phyloP scores from a whole-genome alignment of 2,329 filamentous ascomycete genomes.

The Septoria petroselini region DNA sequence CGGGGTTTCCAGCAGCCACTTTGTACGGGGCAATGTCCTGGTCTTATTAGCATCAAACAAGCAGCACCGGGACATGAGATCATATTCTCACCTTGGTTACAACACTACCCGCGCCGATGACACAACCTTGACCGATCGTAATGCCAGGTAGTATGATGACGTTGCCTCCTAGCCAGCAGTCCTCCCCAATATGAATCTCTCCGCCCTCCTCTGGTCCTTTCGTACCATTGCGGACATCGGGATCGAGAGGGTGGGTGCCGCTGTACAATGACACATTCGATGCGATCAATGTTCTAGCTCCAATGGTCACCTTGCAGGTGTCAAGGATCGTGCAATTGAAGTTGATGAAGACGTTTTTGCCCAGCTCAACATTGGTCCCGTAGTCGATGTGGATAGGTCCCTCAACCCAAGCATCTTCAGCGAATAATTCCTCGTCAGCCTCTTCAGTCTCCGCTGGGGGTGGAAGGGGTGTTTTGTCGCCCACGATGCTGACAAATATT shows the following conservation, averaged over 20 bases:
- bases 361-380: conserved; percentile 69
- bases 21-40: conserved; percentile 61
- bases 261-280: conserved; percentile 75
- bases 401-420: conserved; percentile 66
- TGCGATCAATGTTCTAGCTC: conserved; percentile 72
- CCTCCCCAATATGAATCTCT: conserved; percentile 71
- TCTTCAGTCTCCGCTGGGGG: conserved; percentile 54
- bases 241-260: conserved; percentile 74
- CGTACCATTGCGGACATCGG: conserved; percentile 68
- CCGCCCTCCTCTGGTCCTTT: conserved; percentile 71
- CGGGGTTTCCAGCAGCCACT: conserved; percentile 66
- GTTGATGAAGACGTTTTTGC: conserved; percentile 71
- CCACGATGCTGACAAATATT: conserved; percentile 54
- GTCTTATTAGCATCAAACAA: conserved; percentile 9
- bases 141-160: conserved; percentile 71
- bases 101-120: conserved; percentile 76
- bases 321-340: conserved; percentile 73
- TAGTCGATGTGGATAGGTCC: conserved; percentile 71
- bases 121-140: conserved; percentile 69
- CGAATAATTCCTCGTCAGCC: conserved; percentile 64
- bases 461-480: conserved; percentile 63
- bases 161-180: conserved; percentile 76
- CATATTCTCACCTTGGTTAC: conserved; percentile 63
- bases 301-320: conserved; percentile 70
- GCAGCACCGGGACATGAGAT: background rate